Evolutionary conservation across 805 yeast genomes (phyloP).

Genomic region (Lipomyces anomalus): DNA sequence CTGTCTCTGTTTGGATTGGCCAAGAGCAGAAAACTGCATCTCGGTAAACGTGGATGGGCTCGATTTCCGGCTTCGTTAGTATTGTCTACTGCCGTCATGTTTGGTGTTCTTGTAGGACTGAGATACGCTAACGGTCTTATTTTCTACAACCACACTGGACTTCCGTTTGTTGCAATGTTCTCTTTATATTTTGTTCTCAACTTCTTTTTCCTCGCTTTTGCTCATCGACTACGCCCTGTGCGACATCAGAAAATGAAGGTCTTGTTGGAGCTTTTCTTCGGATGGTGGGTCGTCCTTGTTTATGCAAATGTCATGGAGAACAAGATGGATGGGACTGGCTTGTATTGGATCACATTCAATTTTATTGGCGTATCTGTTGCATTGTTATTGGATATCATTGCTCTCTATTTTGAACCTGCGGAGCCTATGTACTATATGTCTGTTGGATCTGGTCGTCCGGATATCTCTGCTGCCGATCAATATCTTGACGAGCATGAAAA

Average conservation of each 20-base stretch:
- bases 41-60: constrained; percentile 42
- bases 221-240: constrained; percentile 40
- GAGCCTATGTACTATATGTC: constrained; percentile 24
- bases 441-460: constrained; percentile 9
- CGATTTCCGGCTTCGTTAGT: constrained; percentile 57
- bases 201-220: constrained; percentile 49
- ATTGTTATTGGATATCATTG: constrained; percentile 20
- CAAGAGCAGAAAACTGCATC: constrained; percentile 21
- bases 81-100: constrained; percentile 40
- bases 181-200: constrained; percentile 49
- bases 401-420: constrained; percentile 21
- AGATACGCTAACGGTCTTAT: constrained; percentile 43
- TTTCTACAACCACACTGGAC: constrained; percentile 45
- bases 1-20: constrained; percentile 37
- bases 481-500: constrained; percentile 12
- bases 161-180: constrained; percentile 47
- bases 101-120: constrained; percentile 39
- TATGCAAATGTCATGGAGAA: constrained; percentile 47
- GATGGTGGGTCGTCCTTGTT: constrained; percentile 54
- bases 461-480: constrained; percentile 17
- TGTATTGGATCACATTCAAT: constrained; percentile 38
- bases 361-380: constrained; percentile 24
- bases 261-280: constrained; percentile 48
- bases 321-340: constrained; percentile 45
- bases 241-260: constrained; percentile 57